A percentile compares a stretch with the other conserved stretches of the same genome.
Conservation (phyloP, 805 yeast species). For the Sugiyamaella mastotermitis region DNA sequence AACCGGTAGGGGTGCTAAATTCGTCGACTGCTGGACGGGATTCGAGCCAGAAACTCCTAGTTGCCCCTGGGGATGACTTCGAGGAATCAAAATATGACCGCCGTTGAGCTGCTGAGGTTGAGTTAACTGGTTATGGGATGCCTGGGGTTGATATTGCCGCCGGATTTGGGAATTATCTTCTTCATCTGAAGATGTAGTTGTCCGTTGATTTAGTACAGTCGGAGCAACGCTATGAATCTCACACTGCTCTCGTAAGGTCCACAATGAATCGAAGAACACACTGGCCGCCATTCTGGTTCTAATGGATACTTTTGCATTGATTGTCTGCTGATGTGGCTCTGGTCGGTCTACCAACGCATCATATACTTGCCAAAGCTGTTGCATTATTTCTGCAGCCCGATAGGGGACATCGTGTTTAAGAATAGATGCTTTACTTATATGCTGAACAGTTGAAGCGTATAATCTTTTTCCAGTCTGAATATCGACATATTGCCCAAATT, state of each 20-base stretch:
- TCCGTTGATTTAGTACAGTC: conserved; percentile 24
- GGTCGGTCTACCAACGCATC: conserved; percentile 54
- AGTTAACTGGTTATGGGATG: background rate
- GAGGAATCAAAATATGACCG: too few species aligned
- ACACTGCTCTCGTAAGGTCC: conserved; percentile 77
- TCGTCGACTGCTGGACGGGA: background rate
- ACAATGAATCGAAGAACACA: conserved; percentile 84
- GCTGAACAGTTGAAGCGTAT: conserved; percentile 26
- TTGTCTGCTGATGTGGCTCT: conserved; percentile 25
- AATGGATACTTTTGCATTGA: conserved; percentile 34
- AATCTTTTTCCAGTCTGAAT: conserved; percentile 63
- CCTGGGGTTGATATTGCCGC: background rate
- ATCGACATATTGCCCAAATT: conserved; percentile 61
- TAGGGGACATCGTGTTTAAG: conserved; percentile 89
- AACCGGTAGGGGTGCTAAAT: background rate
- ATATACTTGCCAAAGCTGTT: conserved; percentile 87
- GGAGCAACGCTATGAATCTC: conserved; percentile 42
- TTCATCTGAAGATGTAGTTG: conserved; percentile 11
- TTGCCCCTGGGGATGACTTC: background rate
- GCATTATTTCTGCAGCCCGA: conserved; percentile 89
- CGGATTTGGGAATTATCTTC: conserved; percentile 1
- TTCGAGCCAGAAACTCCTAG: background rate
- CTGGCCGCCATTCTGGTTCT: conserved; percentile 87
- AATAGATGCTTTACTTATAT: conserved; percentile 75
- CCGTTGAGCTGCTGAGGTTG: background rate